Base-by-base conservation (phyloP, 768 basidiomycete species). In the Tricholoma saponaceum region DNA sequence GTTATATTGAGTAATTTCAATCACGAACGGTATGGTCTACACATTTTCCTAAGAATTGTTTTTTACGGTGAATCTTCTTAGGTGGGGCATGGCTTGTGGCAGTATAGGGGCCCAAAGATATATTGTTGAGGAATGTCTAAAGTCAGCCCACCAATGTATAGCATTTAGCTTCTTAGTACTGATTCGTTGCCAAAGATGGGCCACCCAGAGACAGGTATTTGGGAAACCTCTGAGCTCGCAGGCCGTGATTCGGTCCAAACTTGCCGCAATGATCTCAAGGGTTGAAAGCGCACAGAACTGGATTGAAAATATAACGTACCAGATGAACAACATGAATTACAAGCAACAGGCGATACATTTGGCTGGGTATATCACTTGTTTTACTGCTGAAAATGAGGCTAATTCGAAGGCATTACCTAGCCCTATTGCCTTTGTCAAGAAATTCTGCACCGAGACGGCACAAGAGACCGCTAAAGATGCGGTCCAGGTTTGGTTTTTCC, bases 251-350 rank as follows among this genome's bases (percentile, higher is more conserved):
- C 81, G 91, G 28, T 73, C 81, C 35, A 92, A 92, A 75, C 74
- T 94, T 35, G 90, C 89, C 4, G 71, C 72, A 13, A 94, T 94
- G 90, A 90, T 92, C 55, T 80, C 87, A 5, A 86, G 90, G 35
- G 78, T 86, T 28, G 93, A 95, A 69, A 82, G 86, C 25, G 82
- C 83, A 9, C 94, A 95, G 66, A 81, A 78, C n/a, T 95, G 91
- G 92, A 73, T 95, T 16, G 93, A 95, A 74, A 88, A 82, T 56
- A 72, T 95, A 54, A 95, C 92, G 0, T 88, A 86, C 68, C 92
- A 95, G 70, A 93, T 94, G 90, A 84, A 77, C 62, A 81, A 91
- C 56, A 93, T 95, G 92, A 78, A 78, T 37, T 91, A 92, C 69
- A 84, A 84, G 67, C 80, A 92, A 58, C 89, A 91, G 67, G 83